Evolutionary conservation across 1,139 yeast genomes (phyloP).

Genomic region (Eremothecium cymbalariae): DNA sequence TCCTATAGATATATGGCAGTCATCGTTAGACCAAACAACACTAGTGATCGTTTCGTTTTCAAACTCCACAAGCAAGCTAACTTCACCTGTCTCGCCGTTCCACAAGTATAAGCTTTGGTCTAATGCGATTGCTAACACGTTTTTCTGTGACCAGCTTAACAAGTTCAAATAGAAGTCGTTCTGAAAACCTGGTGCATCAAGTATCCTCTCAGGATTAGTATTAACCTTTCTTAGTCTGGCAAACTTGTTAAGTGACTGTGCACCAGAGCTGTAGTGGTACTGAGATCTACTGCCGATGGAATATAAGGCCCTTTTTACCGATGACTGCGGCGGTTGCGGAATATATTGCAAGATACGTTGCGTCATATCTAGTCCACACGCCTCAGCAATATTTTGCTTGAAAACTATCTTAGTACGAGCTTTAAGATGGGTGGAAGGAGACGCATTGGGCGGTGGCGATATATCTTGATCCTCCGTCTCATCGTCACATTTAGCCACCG

Average conservation of each 20-base stretch:
- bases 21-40: slow-evolving; percentile 87
- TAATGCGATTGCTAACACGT: slow-evolving; percentile 81
- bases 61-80: slow-evolving; percentile 52
- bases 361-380: slow-evolving; percentile 83
- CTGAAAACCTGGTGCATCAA: slow-evolving; percentile 92
- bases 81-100: slow-evolving; percentile 84
- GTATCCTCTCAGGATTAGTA: slow-evolving; percentile 82
- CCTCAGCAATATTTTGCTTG: slow-evolving; percentile 84
- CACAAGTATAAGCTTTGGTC: slow-evolving; percentile 81
- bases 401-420: slow-evolving; percentile 66
- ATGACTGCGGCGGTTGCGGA: slow-evolving; percentile 67
- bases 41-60: slow-evolving; percentile 48
- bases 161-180: slow-evolving; percentile 90
- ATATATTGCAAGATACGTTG: slow-evolving; percentile 81
- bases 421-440: slow-evolving; percentile 49
- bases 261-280: slow-evolving; percentile 20
- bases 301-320: slow-evolving; percentile 25
- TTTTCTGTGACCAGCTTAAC: slow-evolving; percentile 79
- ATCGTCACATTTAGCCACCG: slow-evolving; percentile 26
- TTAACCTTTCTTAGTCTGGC: slow-evolving; percentile 59
- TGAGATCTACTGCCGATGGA: slow-evolving; percentile 27
- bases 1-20: slow-evolving; percentile 79
- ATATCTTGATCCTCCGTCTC: slow-evolving; percentile 31
- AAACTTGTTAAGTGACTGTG: slow-evolving; percentile 17
- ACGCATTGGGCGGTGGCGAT: slow-evolving; percentile 39